Conservation (phyloP, 371 early-diverging fungal genomes). For the Saksenaea oblongispora region DNA sequence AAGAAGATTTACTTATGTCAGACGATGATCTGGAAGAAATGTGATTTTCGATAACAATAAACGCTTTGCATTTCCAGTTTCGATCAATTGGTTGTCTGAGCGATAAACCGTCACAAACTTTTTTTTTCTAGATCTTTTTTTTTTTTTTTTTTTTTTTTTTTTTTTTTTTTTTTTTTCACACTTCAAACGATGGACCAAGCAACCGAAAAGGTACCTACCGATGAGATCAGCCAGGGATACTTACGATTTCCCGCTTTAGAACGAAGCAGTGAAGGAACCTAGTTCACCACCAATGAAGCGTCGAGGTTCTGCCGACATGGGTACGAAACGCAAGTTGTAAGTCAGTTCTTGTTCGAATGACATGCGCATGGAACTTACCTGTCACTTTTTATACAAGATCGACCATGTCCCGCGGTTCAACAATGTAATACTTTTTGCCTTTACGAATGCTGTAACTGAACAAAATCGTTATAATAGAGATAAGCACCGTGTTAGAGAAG, state of each 20-base stretch:
- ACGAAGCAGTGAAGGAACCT: background rate
- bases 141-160: background rate
- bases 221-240: background rate
- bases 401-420: background rate
- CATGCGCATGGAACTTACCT: background rate
- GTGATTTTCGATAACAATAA: constrained; percentile 34
- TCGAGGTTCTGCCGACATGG: background rate
- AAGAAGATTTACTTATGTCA: constrained; percentile 47
- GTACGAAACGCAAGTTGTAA: background rate
- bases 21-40: constrained; percentile 62
- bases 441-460: too few species aligned
- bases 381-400: background rate
- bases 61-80: too few species aligned
- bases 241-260: background rate
- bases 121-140: background rate
- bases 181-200: background rate
- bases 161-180: background rate
- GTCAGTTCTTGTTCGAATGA: background rate
- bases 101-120: background rate
- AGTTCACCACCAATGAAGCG: background rate
- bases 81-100: background rate
- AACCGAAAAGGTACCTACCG: background rate
- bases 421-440: background rate
- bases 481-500: too few species aligned
- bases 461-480: too few species aligned